Evolutionary conservation across 2,329 filamentous ascomycete genomes (phyloP), one percentile per base, ranked within the genome.

Genomic region (Cordyceps cicadae): DNA sequence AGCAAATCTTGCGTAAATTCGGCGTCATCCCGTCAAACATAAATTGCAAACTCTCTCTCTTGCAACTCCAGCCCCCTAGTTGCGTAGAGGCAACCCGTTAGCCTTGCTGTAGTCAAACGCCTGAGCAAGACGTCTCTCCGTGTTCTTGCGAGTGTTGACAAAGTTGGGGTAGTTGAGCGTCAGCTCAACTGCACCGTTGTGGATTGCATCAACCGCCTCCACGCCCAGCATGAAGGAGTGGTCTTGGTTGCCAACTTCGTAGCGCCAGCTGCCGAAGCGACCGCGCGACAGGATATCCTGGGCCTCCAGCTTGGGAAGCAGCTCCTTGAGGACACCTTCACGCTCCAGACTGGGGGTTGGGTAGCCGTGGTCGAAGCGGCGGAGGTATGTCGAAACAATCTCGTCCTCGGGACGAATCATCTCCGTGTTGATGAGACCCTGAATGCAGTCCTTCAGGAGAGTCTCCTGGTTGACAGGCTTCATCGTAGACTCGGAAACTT

Each of bases 181-280:
- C 71, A 96, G 79, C 82, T 97, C 92, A 51, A 92, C 89, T 43
- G 90, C 87, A 67, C 92, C 92, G 75, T 88, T 92, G 76, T 92
- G 85, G 71, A 96, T 90, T 79, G 90, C 86, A 78, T 97, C 92
- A 45, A 86, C 92, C 54, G 92, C 92, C 79, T 97, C 92, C 21
- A 96, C 92, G 72, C 92, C 92, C 64, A 96, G 81, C 92, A 97
- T 97, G 77, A 97, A 97, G 29, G 89, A 93, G 83, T 97, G 92
- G 77, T 97, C 92, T 82, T 96, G 92, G 84, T 96, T 96, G 72
- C 91, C 92, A 66, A 86, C 90, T 78, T 99, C 94, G 80, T 99
- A 99, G 72, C 91, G 85, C 94, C 94, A 99, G 81, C 88, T 93
- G 70, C 94, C 94, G 77, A 99, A 99, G 65, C 94, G 92, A 69